Conservation (phyloP, 768 basidiomycete genomes). For the Psilocybe sp. region DNA sequence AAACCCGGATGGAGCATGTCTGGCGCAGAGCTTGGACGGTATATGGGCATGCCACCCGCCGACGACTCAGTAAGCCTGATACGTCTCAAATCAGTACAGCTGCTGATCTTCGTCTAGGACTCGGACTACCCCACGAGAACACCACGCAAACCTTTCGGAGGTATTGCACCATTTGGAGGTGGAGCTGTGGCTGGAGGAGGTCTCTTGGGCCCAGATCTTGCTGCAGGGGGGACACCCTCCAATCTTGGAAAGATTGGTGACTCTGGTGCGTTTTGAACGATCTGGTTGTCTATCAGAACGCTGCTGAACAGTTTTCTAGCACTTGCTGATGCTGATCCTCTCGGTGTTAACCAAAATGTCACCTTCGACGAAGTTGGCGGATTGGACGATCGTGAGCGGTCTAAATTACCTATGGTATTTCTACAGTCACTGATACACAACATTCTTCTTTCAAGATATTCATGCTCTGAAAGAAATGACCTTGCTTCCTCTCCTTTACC, state of each 20-base stretch:
- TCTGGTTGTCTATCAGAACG: slow-evolving; percentile 12
- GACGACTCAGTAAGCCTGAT: slow-evolving; percentile 64
- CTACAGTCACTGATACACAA: slow-evolving; percentile 1
- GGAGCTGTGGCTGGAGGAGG: slow-evolving; percentile 51
- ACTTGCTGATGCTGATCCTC: slow-evolving; percentile 91
- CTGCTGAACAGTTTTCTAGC: slow-evolving; percentile 32
- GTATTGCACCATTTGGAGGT: slow-evolving; percentile 48
- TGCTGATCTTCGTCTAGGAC: slow-evolving; percentile 41
- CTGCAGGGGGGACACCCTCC: slow-evolving; percentile 76
- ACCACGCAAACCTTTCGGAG: slow-evolving; percentile 64
- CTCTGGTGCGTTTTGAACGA: slow-evolving; percentile 43
- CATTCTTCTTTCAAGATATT: slow-evolving; percentile 61
- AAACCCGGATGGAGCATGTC: slow-evolving; percentile 73
- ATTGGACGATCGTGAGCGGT: slow-evolving; percentile 79
- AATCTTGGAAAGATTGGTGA: slow-evolving; percentile 85
- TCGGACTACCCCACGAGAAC: slow-evolving; percentile 68
- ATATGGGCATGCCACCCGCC: slow-evolving; percentile 62
- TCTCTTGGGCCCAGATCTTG: slow-evolving; percentile 61
- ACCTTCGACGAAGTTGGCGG: slow-evolving; percentile 98
- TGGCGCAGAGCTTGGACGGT: slow-evolving; percentile 73
- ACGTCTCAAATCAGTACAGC: not conserved
- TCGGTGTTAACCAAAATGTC: slow-evolving; percentile 89
- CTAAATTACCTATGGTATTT: not conserved
- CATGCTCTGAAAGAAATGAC: slow-evolving; percentile 99
- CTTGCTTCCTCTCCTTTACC: slow-evolving; percentile 88